Evolutionary conservation across 2,329 filamentous ascomycete genomes (phyloP).

Genomic region (Calycina herbarum): DNA sequence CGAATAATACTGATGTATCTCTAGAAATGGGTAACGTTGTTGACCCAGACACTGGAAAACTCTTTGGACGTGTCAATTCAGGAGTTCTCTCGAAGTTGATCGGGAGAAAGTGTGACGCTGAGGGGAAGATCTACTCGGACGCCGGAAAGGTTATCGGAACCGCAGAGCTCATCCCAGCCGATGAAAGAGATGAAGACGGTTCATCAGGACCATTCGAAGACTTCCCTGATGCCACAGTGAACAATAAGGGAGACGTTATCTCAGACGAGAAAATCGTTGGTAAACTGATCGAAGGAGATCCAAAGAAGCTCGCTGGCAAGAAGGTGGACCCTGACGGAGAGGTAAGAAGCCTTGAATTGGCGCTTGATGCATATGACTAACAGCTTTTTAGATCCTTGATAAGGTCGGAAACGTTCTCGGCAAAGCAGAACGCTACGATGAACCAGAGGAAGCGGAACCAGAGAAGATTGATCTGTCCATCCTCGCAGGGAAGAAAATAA

Average conservation of each 20-base stretch:
- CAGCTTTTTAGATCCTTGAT: constrained; percentile 45
- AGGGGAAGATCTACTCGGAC: constrained; percentile 72
- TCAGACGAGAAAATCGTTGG: constrained; percentile 57
- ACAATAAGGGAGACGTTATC: constrained; percentile 53
- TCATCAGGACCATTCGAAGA: constrained; percentile 55
- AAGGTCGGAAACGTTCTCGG: constrained; percentile 67
- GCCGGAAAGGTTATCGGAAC: constrained; percentile 67
- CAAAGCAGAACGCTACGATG: constrained; percentile 67
- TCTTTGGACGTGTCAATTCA: constrained; percentile 62
- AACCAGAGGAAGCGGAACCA: constrained; percentile 46
- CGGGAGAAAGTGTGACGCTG: constrained; percentile 62
- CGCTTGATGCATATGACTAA: background rate
- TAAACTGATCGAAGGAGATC: constrained; percentile 62
- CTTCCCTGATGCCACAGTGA: constrained; percentile 55
- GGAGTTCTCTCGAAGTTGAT: constrained; percentile 64
- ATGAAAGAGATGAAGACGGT: constrained; percentile 50
- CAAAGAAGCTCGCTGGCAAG: constrained; percentile 63
- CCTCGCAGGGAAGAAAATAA: constrained; percentile 67
- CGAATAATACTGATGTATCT: background rate
- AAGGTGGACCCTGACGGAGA: constrained; percentile 69
- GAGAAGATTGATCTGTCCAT: constrained; percentile 56
- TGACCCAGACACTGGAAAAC: constrained; percentile 48
- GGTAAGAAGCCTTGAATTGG: constrained; percentile 39
- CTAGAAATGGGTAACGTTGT: constrained; percentile 54
- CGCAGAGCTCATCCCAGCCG: constrained; percentile 61